Evolutionary conservation across 768 basidiomycete genomes (phyloP), one percentile per base, ranked within the genome.

Genomic region (Hydnomerulius pinastri): DNA sequence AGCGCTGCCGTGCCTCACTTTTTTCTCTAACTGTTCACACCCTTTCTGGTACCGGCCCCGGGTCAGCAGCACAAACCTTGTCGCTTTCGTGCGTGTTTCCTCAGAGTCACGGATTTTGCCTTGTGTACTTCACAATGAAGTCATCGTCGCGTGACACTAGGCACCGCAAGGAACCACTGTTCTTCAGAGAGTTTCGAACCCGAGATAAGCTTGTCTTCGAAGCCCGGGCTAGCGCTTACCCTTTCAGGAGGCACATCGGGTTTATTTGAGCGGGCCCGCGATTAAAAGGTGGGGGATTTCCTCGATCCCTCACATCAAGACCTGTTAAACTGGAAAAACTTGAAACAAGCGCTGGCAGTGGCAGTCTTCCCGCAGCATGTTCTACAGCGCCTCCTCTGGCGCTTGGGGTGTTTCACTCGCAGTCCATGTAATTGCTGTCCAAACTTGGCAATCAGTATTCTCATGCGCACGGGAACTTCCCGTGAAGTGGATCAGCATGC

Each of bases 41-140:
- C 29, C 27, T 17, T 30, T 45, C 13, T 18, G 20, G 12, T 32
- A 45, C 33, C 29, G 44, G 44, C 33, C 23, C 44, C 44, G 44
- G 4, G 6, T 30, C 23, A 33, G 17, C 24, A 21, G 12, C 7
- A 13, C 23, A 15, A 13, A 12, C 40, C 20, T 33, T 33, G 12
- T 32, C 33, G 11, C 44, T 15, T 20, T 45, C 1, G 21, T 8
- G 38, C 4, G 18, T 23, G 38, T 21, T 6, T 39, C 38, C 20
- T 12, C 10, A n/a, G n/a, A 39, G 33, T 35, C 33, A 17, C 33
- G 33, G 33, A 17, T 43, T 43, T 29, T 28, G 15, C 36, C 21
- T 48, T 13, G 15, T 17, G 38, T 46, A 20, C 46, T 49, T 53
- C 48, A 33, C 27, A 15, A 53, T 43, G 48, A 50, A 50, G 48